Base-by-base conservation (phyloP, 1,284 basidiomycete species). In the Puccinia sorghi region DNA sequence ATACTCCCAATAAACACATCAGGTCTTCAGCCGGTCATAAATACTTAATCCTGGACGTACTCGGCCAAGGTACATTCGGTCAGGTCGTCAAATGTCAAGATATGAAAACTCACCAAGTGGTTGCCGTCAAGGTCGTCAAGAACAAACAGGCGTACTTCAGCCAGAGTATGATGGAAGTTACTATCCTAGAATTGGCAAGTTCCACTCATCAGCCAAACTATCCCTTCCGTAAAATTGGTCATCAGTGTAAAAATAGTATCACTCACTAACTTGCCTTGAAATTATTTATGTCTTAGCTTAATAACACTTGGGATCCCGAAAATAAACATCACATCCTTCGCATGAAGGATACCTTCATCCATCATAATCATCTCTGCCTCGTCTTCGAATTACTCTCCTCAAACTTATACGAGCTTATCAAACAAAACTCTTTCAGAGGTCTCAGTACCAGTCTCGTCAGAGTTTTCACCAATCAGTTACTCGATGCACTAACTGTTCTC, bases 21-120 rank as follows among this genome's bases (percentile, higher is more conserved):
- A 11, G 64, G 48, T 46, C 64, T 25, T 61, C 54, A 41, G 41
- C 7, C 57, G 13, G 43, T n/a, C 80, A 81, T 86, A 93, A 93
- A 84, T 99, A 98, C 85, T 88, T 99, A 82, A 99, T 99, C 83
- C 89, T 99, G 67, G 97, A 99, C 85, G 93, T 99, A 77, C 89
- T 99, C 46, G 96, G 96, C 17, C 96, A 99, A 85, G 96, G 96
- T 48, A 99, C 96, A 3, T 99, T 99, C 83, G 96, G 97, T 1
- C 96, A 99, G 85, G 96, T 99, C 39, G 97, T 99, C 84, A 99
- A 99, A 85, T 99, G 97, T 84, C 97, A 98, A 85, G 97, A 99
- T 84, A 96, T 98, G 91, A 93, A 95, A 86, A 98, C 93, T 52
- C 94, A 98, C 85, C 95, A 97, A 85, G 93, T 99, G 72, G 93